Conservation (phyloP, 108 stramenopile genomes). For the Asterionellopsis glacialis region DNA sequence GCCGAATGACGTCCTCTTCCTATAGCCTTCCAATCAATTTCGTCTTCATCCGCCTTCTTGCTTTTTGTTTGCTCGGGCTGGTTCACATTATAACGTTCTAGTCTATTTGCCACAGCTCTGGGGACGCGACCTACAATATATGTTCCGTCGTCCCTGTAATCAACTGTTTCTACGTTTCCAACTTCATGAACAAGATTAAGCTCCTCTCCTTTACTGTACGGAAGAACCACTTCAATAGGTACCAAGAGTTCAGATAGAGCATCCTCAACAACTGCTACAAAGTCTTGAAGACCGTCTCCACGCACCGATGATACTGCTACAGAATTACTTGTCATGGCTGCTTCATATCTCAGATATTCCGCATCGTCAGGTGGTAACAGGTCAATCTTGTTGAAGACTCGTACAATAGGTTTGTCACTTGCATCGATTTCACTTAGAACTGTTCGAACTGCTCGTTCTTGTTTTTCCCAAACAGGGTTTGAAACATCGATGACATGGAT, state of each 20-base stretch:
- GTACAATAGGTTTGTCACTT: constrained; percentile 71
- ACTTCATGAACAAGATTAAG: constrained; percentile 80
- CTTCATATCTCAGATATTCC: constrained; percentile 58
- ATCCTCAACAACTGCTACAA: constrained; percentile 74
- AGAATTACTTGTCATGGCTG: constrained; percentile 45
- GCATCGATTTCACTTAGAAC: constrained; percentile 72
- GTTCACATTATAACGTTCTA: constrained; percentile 46
- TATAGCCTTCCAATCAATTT: constrained; percentile 69
- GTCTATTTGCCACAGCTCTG: constrained; percentile 59
- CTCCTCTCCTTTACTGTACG: constrained; percentile 75
- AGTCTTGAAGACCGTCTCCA: constrained; percentile 76
- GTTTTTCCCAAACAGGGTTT: constrained; percentile 82
- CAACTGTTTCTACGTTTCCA: constrained; percentile 74
- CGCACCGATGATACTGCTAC: constrained; percentile 68
- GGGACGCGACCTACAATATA: constrained; percentile 71
- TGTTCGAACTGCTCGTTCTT: constrained; percentile 61
- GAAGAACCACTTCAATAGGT: constrained; percentile 68
- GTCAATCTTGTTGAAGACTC: constrained; percentile 83
- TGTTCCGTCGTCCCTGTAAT: constrained; percentile 68
- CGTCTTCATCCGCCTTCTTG: constrained; percentile 24
- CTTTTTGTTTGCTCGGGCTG: constrained; percentile 4
- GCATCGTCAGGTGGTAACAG: constrained; percentile 58
- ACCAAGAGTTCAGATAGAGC: constrained; percentile 57
- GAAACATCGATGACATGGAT: constrained; percentile 91
- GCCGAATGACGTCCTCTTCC: constrained; percentile 57